These are phyloP conservation scores for Yamagishiella unicocca DNA, from an alignment of 139 green algal species.

Conservation along the genomic window DNA sequence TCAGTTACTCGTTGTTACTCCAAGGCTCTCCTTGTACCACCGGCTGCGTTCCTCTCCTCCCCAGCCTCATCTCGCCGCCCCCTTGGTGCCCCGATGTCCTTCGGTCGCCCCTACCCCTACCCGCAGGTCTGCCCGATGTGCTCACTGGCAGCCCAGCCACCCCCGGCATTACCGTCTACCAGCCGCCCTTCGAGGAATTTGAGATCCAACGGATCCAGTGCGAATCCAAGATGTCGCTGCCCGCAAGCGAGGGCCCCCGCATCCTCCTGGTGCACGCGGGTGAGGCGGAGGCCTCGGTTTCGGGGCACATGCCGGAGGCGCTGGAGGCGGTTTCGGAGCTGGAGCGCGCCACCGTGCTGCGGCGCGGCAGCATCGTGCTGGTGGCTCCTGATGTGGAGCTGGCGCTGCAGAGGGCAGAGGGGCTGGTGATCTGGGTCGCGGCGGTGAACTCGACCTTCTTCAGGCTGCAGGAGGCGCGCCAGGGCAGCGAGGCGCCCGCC, in stretches of 20 bases:
- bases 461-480: conserved; percentile 17
- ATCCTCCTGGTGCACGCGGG: conserved; percentile 67
- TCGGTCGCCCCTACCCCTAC: no score
- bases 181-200: conserved; percentile 95
- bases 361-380: conserved; percentile 65
- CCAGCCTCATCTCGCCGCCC: no score
- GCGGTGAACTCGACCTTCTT: conserved; percentile 67
- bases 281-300: conserved; percentile 25
- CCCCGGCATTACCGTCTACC: conserved; percentile 71
- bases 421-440: conserved; percentile 60
- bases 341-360: conserved; percentile 9
- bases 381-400: conserved; percentile 63
- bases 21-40: no score
- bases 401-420: conserved; percentile 36
- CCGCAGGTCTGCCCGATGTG: conserved; percentile 59
- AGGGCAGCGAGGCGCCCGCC: neutral
- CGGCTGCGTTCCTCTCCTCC: no score
- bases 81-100: no score
- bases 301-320: neutral
- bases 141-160: conserved; percentile 51
- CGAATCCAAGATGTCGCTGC: conserved; percentile 35
- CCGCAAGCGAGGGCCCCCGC: conserved; percentile 62
- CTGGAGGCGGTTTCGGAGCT: conserved; percentile 11
- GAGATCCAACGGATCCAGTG: conserved; percentile 71
- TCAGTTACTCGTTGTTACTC: no score